Base-by-base conservation (phyloP, 768 basidiomycete genomes). In the Lentinula lateritia region DNA sequence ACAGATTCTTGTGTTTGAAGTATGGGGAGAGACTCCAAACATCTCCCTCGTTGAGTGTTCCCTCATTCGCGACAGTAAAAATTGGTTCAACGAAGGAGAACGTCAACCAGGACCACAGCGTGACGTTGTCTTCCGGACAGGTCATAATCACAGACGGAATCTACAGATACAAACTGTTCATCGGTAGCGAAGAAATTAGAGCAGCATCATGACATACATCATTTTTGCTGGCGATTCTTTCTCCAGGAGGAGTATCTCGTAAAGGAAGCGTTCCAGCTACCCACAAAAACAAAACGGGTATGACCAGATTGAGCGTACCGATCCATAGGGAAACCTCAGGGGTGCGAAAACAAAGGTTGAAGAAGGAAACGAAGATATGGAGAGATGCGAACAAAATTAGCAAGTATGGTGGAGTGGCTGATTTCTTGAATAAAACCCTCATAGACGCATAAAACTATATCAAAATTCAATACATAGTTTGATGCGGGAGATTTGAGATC, bases 11-110 rank as follows among this genome's bases (percentile, higher is more conserved):
- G 68, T 89, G 87, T 32, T 76, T 77, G 71, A 90, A 87, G 63
- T 80, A 87, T 0, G 88, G 88, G 3, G 87, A 88, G 35, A 89
- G 73, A 10, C 68, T 72, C 87, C 88, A 90, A 6, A 89, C 82
- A 67, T 89, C 80, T 10, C 42, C 61, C 42, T 80, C 80, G 36
- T 80, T 73, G 23, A 82, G 69, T 6, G 85, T 87, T 58, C 81
- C 75, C 45, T 72, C 71, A 61, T 70, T 75, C 0, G 86, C 83
- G 18, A 87, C 69, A 53, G 75, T 67, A 63, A 89, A 78, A 23
- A 89, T 74, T 4, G 88, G 88, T 63, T 86, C 79, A 6, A 89
- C 78, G 66, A 87, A 89, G 1, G 83, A 81, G 66, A 87, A 87
- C 2, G 78, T 80, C 42, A 76, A 77, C 88, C 88, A 90, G 16